These are phyloP conservation scores for Colletotrichum sp. DNA, from an alignment of 2,329 filamentous ascomycete species.

Conservation along the genomic window DNA sequence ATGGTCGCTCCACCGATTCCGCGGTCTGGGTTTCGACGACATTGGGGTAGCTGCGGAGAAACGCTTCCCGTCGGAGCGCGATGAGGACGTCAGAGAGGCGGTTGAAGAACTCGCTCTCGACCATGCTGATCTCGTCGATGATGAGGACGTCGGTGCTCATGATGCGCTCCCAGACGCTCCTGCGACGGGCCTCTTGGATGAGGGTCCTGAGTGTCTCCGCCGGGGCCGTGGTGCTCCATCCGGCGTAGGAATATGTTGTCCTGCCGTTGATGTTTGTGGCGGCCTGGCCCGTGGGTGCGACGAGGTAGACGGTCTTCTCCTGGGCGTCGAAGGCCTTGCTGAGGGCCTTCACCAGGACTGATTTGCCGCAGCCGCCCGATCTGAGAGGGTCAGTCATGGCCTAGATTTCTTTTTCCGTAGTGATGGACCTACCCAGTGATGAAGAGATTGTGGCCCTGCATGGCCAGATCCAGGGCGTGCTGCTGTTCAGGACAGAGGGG, in stretches of 20 bases:
- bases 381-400: neutral
- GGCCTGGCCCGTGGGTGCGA: neutral
- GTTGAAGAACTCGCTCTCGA: conserved; percentile 68
- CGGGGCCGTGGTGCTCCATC: neutral
- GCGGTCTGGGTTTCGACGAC: neutral
- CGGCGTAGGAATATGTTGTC: neutral
- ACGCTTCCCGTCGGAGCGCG: neutral
- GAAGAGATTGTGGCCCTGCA: neutral
- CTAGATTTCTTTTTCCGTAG: rapidly evolving
- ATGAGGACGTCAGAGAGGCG: conserved; percentile 54
- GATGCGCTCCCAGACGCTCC: conserved; percentile 41
- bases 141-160: conserved; percentile 58
- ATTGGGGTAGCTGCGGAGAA: neutral
- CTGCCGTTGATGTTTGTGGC: neutral
- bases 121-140: conserved; percentile 72
- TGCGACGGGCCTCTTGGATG: conserved; percentile 4
- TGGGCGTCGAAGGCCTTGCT: neutral
- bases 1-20: neutral
- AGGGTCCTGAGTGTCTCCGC: neutral
- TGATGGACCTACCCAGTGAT: neutral
- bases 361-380: neutral
- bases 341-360: neutral
- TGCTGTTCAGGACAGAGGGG: neutral
- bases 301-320: neutral
- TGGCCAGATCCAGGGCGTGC: neutral